Conservation (phyloP, 345 rosid species). For the Triadica sebifera region DNA sequence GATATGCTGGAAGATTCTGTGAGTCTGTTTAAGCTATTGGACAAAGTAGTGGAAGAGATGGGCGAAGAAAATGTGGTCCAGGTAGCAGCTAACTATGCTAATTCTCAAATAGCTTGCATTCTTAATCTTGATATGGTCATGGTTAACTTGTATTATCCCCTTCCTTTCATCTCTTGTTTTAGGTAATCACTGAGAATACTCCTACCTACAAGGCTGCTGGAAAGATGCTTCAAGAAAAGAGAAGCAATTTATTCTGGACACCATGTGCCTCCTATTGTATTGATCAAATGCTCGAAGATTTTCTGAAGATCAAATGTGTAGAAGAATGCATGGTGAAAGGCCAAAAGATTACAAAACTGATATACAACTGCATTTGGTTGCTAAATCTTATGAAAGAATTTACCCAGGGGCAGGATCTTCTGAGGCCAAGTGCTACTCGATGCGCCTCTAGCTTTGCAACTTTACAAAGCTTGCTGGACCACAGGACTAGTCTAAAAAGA, state of each 20-base stretch:
- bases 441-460: conserved; percentile 40
- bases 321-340: conserved; percentile 36
- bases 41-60: conserved; percentile 48
- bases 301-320: conserved; percentile 37
- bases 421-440: conserved; percentile 37
- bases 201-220: conserved; percentile 42
- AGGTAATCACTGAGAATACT: conserved; percentile 47
- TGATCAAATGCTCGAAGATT: conserved; percentile 41
- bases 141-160: conserved; percentile 1
- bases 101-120: background rate
- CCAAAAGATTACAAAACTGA: conserved; percentile 38
- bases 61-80: conserved; percentile 53
- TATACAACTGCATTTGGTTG: conserved; percentile 37
- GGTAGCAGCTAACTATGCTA: conserved; percentile 23
- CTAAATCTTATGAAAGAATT: conserved; percentile 43
- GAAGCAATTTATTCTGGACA: conserved; percentile 47
- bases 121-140: background rate
- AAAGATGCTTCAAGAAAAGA: conserved; percentile 54
- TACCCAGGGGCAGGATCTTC: conserved; percentile 44
- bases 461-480: conserved; percentile 37
- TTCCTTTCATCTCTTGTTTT: conserved; percentile 7
- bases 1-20: conserved; percentile 39
- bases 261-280: conserved; percentile 45
- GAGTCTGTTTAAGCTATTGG: conserved; percentile 42
- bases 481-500: conserved; percentile 37